Conservation (phyloP, 257 asterid species). For the Solanum bulbocastanum region DNA sequence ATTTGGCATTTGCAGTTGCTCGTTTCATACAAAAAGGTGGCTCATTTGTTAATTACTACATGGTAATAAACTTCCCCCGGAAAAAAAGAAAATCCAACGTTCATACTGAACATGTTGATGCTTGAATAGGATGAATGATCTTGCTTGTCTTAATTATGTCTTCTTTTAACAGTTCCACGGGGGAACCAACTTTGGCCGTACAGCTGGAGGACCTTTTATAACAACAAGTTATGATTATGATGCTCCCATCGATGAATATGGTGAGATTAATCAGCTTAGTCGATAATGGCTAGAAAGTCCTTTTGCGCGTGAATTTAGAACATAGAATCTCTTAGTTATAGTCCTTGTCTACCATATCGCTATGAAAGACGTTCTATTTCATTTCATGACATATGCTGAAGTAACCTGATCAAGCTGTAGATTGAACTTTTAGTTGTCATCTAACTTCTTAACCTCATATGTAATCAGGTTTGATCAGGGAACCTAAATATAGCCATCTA, state of each 20-base stretch:
- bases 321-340: background rate
- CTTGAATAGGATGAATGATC: background rate
- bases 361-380: background rate
- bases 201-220: slow-evolving; percentile 66
- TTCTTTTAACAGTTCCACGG: slow-evolving; percentile 47
- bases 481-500: slow-evolving; percentile 59
- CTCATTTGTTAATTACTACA: slow-evolving; percentile 54
- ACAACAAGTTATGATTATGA: slow-evolving; percentile 70
- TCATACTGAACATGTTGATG: background rate
- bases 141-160: background rate
- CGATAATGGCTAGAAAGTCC: background rate
- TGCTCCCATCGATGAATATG: slow-evolving; percentile 73
- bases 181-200: slow-evolving; percentile 71
- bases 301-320: background rate
- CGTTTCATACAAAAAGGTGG: slow-evolving; percentile 58
- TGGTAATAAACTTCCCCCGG: slow-evolving; percentile 28
- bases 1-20: slow-evolving; percentile 66
- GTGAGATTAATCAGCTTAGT: slow-evolving; percentile 11
- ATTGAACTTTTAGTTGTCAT: background rate
- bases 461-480: slow-evolving; percentile 42
- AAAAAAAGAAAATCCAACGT: background rate
- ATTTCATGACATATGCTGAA: background rate
- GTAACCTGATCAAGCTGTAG: background rate
- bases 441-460: background rate
- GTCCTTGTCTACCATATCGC: background rate